phyloP scores from a whole-genome alignment of 1,284 basidiomycete genomes.

The Cryptococcus sp. region DNA sequence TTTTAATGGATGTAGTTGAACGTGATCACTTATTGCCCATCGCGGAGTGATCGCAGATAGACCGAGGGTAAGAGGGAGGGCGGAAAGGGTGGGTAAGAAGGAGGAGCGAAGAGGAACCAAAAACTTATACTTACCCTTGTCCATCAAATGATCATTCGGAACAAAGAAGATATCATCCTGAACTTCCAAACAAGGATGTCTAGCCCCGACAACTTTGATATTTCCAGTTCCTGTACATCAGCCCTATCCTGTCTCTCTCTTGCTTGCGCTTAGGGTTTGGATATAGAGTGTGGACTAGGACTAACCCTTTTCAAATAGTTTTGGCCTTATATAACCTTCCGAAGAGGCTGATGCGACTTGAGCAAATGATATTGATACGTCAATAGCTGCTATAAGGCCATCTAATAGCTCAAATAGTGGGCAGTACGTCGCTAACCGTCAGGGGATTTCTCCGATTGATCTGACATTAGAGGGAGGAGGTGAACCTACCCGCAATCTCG shows the following conservation, averaged over 20 bases:
- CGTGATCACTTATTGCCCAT: neutral
- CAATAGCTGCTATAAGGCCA: constrained; percentile 78
- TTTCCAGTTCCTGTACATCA: constrained; percentile 63
- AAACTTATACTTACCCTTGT: constrained; percentile 27
- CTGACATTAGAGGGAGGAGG: neutral
- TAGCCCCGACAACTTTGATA: constrained; percentile 70
- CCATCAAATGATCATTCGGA: constrained; percentile 65
- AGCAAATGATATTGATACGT: constrained; percentile 88
- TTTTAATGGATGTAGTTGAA: too few species aligned
- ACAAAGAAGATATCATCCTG: constrained; percentile 96
- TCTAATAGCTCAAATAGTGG: constrained; percentile 88
- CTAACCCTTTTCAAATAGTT: constrained; percentile 47
- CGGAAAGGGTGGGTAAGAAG: neutral
- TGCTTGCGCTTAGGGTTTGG: too few species aligned
- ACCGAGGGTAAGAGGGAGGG: neutral
- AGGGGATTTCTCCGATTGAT: neutral
- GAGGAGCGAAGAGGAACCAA: constrained; percentile 8
- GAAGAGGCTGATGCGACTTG: constrained; percentile 85
- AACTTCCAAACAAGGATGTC: constrained; percentile 95
- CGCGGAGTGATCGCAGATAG: neutral
- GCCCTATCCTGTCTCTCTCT: constrained; percentile 9
- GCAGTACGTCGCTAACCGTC: constrained; percentile 70
- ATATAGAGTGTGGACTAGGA: neutral
- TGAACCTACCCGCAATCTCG: constrained; percentile 73
- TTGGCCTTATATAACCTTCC: constrained; percentile 80